A percentile compares a stretch with the other conserved stretches of the same genome.
phyloP scores from a whole-genome alignment of 1,139 yeast species.

The Kurtzmaniella natalensis region DNA sequence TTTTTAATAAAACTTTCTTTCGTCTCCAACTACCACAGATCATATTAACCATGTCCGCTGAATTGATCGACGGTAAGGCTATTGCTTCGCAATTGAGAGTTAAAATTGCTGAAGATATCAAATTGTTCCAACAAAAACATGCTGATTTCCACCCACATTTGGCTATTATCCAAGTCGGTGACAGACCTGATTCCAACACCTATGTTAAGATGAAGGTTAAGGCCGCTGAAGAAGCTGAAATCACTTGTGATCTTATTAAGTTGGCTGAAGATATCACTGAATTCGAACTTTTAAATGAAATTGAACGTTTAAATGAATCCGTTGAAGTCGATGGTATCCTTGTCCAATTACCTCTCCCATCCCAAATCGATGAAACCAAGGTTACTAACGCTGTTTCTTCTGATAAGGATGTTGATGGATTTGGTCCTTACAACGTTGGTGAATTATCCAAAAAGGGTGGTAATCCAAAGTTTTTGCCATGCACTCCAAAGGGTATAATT shows the following conservation, averaged over 20 bases:
- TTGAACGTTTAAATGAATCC: slow-evolving; percentile 63
- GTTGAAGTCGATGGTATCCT: slow-evolving; percentile 78
- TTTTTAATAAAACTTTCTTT: too few species aligned
- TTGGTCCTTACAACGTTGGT: slow-evolving; percentile 85
- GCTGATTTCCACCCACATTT: slow-evolving; percentile 71
- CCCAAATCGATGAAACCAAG: slow-evolving; percentile 70
- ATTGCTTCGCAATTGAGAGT: slow-evolving; percentile 56
- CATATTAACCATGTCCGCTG: slow-evolving; percentile 28
- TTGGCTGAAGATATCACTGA: slow-evolving; percentile 61
- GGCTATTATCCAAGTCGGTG: slow-evolving; percentile 86
- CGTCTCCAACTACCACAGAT: too few species aligned
- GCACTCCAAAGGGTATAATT: slow-evolving; percentile 95
- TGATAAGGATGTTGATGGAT: slow-evolving; percentile 93
- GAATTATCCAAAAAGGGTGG: slow-evolving; percentile 91
- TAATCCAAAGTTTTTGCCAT: slow-evolving; percentile 79
- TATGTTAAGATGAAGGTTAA: slow-evolving; percentile 91
- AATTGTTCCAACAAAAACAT: slow-evolving; percentile 47
- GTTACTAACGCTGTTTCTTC: slow-evolving; percentile 75
- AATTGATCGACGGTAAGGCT: slow-evolving; percentile 65
- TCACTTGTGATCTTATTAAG: slow-evolving; percentile 64
- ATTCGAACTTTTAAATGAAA: slow-evolving; percentile 53
- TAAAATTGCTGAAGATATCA: slow-evolving; percentile 52
- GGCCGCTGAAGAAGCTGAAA: slow-evolving; percentile 85
- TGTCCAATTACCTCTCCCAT: slow-evolving; percentile 88
- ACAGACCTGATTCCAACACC: slow-evolving; percentile 86